Base-by-base conservation (phyloP, 106 monocot species). In the Dioscorea alata region DNA sequence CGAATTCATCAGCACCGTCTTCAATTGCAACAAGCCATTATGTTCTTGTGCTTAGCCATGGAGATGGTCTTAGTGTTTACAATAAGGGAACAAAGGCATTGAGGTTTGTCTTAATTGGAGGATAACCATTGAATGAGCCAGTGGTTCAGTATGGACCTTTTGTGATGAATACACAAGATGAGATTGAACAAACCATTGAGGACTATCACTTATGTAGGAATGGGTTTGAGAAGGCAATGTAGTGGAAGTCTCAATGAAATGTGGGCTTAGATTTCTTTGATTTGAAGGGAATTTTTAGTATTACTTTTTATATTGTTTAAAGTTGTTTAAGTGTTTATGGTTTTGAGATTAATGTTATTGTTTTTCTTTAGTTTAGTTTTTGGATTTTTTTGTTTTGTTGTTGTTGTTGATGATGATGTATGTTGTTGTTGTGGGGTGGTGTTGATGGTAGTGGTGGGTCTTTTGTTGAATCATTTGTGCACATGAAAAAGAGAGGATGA, bases 191-290 rank as follows among this genome's bases (percentile, higher is more conserved):
- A 73, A 69, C 95, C 4, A 61, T 88, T 49, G 75, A 81, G 23
- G 95, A 95, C 67, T 95, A 81, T 61, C 79, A 79, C 48, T 58
- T 64, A 10, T 86, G 51, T 57, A 67, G 53, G 52, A 95, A 95
- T 64, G 95, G 95, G 32, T 95, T 91, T 67, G 95, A 95, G 84
- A 88, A 91, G 64, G 95, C 95, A 67, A 65, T 57, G 66, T 69
- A 82, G 21, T 95, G 91, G 95, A 88, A 33, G 31, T 89, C 93
- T 28, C 78, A 74, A 54, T 35, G 25, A 61, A 18, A 48, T 15
- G 4, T 69, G 69, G 56, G 57, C 5, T 50, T 23, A 23, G 35
- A 50, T 8, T 53, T 53, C 34, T 34, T 34, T 34, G 34, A 34
- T 34, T 34, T 34, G 4, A 34, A 34, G 34, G 34, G 34, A 34